phyloP scores from a whole-genome alignment of 768 basidiomycete species.

The Russula sp. region DNA sequence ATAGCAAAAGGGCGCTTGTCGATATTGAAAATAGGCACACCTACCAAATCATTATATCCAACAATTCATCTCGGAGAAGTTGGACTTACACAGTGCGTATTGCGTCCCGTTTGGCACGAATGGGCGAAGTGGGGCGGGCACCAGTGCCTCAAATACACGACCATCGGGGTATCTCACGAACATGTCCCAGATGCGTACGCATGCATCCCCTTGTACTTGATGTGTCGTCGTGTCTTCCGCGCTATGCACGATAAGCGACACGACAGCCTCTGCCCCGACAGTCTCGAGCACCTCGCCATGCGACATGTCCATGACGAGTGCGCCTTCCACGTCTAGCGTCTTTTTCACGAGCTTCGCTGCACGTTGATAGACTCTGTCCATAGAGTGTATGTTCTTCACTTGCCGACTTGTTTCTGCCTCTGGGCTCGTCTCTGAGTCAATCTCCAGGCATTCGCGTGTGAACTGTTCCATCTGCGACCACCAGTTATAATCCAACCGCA shows the following conservation, averaged over 20 bases:
- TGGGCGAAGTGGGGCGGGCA: conserved; percentile 74
- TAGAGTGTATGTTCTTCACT: conserved; percentile 33
- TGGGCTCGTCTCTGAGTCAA: conserved; percentile 54
- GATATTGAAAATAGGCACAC: conserved; percentile 88
- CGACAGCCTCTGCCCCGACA: conserved; percentile 47
- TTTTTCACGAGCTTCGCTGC: conserved; percentile 84
- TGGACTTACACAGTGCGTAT: conserved; percentile 71
- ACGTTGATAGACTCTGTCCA: conserved; percentile 88
- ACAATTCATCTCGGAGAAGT: neutral
- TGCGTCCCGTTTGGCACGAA: conserved; percentile 78
- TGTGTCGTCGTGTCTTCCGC: conserved; percentile 52
- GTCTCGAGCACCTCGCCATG: conserved; percentile 84
- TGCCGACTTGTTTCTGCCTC: conserved; percentile 31
- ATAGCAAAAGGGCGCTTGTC: conserved; percentile 89
- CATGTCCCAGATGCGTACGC: conserved; percentile 66
- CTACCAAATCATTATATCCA: conserved; percentile 31
- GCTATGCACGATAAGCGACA: conserved; percentile 64
- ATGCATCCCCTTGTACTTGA: conserved; percentile 62
- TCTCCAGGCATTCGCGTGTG: conserved; percentile 89
- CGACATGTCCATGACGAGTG: conserved; percentile 87
- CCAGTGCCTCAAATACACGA: conserved; percentile 77
- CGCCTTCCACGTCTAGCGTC: conserved; percentile 88
- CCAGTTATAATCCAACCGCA: neutral
- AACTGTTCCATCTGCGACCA: conserved; percentile 81
- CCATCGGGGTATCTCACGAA: conserved; percentile 78